A percentile compares a stretch with the other conserved stretches of the same genome.
Conservation (phyloP, 371 early-diverging fungal species). For the Lichtheimia ornata region DNA sequence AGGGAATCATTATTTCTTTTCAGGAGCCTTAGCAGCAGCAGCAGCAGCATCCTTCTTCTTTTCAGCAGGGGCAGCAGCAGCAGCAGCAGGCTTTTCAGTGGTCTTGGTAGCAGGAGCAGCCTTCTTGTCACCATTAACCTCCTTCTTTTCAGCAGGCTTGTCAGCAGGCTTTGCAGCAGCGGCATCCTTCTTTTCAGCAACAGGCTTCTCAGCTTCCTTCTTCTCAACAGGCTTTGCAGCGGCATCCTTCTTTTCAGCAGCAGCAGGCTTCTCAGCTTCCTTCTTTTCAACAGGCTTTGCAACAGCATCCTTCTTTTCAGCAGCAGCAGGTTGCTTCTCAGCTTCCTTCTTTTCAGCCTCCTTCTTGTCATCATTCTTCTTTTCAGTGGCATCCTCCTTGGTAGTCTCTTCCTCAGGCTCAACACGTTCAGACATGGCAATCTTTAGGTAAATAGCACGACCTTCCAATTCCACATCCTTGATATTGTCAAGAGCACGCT, state of each 20-base stretch:
- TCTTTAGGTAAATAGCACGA: constrained; percentile 73
- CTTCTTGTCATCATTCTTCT: constrained; percentile 3
- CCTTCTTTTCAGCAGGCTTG: constrained; percentile 1
- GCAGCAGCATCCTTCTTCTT: not conserved
- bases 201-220: constrained; percentile 7
- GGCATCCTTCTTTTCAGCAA: not conserved
- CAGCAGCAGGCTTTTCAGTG: too few species aligned
- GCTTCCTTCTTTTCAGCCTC: constrained; percentile 4
- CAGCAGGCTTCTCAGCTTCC: constrained; percentile 5
- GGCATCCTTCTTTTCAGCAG: not conserved
- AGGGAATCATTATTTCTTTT: constrained; percentile 3
- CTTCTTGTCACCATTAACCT: not conserved
- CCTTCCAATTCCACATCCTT: constrained; percentile 66
- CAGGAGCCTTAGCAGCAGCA: not conserved
- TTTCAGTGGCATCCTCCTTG: not conserved
- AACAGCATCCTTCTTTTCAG: not conserved
- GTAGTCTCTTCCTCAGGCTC: not conserved
- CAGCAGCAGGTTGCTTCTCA: not conserved
- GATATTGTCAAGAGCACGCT: constrained; percentile 69
- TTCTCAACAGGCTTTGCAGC: constrained; percentile 7
- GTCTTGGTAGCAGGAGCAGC: not conserved
- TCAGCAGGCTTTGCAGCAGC: not conserved
- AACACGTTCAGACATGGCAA: constrained; percentile 59
- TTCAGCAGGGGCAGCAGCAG: not conserved
- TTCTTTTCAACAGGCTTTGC: not conserved